Base-by-base conservation (phyloP, 257 asterid genomes). In the Nicotiana sylvestris region DNA sequence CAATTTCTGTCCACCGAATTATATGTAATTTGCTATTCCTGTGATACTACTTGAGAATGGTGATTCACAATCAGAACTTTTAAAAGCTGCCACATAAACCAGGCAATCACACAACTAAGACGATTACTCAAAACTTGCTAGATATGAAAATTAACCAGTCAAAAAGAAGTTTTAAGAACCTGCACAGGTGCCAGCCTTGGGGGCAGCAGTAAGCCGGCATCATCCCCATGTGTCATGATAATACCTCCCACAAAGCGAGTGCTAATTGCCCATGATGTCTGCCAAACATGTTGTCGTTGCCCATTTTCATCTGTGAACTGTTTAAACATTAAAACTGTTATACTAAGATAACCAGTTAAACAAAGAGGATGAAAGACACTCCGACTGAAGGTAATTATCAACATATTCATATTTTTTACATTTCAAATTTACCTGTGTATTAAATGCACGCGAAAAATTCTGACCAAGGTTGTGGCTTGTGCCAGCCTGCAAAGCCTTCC, bases 401-500 rank as follows among this genome's bases (percentile, higher is more conserved):
- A 27, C 27, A 39, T 32, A 56, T 58, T 18, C 60, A 46, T 30
- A 58, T 76, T 78, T 64, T 32, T 60, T 67, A 78, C 53, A 72
- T 51, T 11, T 27, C 39, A 27, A 78, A 83, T 53, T 55, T 66
- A 94, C 99, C 98, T 93, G 98, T 7, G 98, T 96, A 56, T 89
- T 96, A 82, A 96, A 96, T 65, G 98, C 99, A 86, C 93, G 95
- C 27, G 99, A 96, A 87, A 96, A 96, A 77, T 96, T 96, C 91
- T 96, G 99, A 74, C 99, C 98, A 66, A 96, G 98, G 88, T 95
- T 93, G 89, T 96, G 99, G 89, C 98, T 96, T 58, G 98, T 96
- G 85, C 99, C 97, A 51, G 98, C 98, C 87, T 94, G 98, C 91
- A 96, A 86, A 85, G 99, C 99, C 90, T 96, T 96, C 69, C 90